These are phyloP conservation scores for Fermentozyma sake DNA, from an alignment of 1,139 yeast species.

Conservation along the genomic window DNA sequence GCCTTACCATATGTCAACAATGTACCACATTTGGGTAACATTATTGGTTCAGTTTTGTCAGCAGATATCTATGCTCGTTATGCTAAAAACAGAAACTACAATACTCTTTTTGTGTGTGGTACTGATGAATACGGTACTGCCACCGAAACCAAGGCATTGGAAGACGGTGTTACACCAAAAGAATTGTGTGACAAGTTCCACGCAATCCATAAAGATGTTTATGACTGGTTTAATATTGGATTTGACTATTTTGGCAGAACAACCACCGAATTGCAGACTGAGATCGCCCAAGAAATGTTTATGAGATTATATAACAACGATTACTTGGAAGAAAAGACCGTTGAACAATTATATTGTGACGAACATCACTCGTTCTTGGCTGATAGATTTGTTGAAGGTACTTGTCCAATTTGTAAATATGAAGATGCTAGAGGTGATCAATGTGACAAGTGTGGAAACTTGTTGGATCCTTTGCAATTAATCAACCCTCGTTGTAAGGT, in stretches of 20 bases:
- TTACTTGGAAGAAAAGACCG: constrained; percentile 78
- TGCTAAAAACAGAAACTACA: constrained; percentile 83
- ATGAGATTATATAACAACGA: constrained; percentile 68
- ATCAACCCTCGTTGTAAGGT: constrained; percentile 93
- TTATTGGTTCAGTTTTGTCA: constrained; percentile 87
- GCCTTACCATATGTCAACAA: constrained; percentile 97
- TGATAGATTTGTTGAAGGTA: constrained; percentile 96
- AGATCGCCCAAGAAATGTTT: constrained; percentile 92
- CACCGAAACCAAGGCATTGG: constrained; percentile 96
- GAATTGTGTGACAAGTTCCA: constrained; percentile 89
- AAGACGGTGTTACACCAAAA: constrained; percentile 83
- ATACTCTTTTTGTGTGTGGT: constrained; percentile 85
- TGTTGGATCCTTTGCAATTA: constrained; percentile 88
- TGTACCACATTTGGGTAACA: constrained; percentile 97
- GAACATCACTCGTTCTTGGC: constrained; percentile 88
- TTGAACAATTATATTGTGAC: constrained; percentile 88
- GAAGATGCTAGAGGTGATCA: constrained; percentile 99
- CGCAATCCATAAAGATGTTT: constrained; percentile 79
- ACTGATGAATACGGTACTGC: constrained; percentile 99
- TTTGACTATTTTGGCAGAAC: constrained; percentile 97
- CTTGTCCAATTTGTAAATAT: constrained; percentile 90
- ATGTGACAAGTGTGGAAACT: constrained; percentile 92
- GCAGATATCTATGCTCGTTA: constrained; percentile 95
- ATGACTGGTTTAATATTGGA: constrained; percentile 94
- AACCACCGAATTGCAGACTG: constrained; percentile 86